Evolutionary conservation across 306 rosid genomes (phyloP).

Genomic region (Leucaena leucocephala): DNA sequence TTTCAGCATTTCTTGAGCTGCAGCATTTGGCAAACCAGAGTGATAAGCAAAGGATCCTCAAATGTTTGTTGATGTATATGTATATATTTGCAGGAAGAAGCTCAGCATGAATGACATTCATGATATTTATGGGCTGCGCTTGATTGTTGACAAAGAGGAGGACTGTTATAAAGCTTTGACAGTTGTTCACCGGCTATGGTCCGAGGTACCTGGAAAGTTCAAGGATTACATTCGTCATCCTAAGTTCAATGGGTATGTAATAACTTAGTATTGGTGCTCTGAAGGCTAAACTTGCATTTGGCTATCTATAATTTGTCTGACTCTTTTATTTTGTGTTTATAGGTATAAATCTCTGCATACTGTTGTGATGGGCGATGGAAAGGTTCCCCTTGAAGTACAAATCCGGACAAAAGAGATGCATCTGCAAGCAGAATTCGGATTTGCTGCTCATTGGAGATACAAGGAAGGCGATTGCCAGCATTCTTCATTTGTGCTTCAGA

Average conservation of each 20-base stretch:
- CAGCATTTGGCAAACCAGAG: not conserved
- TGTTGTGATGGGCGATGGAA: conserved; percentile 85
- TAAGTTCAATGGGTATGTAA: conserved; percentile 86
- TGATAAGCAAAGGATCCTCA: conserved; percentile 10
- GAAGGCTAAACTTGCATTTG: conserved; percentile 19
- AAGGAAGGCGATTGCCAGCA: conserved; percentile 95
- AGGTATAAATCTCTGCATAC: conserved; percentile 94
- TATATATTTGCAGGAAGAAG: conserved; percentile 73
- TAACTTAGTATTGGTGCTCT: not conserved
- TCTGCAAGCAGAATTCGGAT: conserved; percentile 94
- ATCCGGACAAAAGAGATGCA: conserved; percentile 95
- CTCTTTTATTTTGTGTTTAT: conserved; percentile 20
- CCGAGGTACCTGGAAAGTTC: conserved; percentile 83
- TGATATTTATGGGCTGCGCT: conserved; percentile 89
- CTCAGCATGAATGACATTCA: conserved; percentile 83
- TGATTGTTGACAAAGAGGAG: conserved; percentile 87
- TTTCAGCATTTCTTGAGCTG: not conserved
- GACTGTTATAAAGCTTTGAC: conserved; percentile 85
- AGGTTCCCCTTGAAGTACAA: conserved; percentile 87
- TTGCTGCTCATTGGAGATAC: conserved; percentile 99
- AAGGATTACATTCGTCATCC: conserved; percentile 86
- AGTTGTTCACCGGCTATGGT: conserved; percentile 79
- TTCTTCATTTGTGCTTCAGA: conserved; percentile 90
- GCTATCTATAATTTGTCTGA: conserved; percentile 33
- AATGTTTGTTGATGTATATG: conserved; percentile 16